These are phyloP conservation scores for Cyclocybe aegerita DNA, from an alignment of 768 basidiomycete species.

Conservation along the genomic window DNA sequence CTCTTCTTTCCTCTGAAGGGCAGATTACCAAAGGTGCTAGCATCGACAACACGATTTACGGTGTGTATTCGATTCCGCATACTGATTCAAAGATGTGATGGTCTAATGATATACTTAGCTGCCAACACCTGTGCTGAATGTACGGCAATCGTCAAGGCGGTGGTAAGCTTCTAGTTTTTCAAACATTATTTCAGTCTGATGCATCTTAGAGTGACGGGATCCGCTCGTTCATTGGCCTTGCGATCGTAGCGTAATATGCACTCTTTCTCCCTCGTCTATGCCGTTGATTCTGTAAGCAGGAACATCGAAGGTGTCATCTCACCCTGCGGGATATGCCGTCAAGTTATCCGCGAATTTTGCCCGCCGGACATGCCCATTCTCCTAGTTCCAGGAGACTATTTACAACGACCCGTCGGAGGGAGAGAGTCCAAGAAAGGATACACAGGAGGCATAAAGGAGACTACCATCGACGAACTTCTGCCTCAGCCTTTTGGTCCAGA, in stretches of 20 bases:
- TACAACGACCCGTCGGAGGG: conserved; percentile 33
- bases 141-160: conserved; percentile 93
- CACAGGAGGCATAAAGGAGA: conserved; percentile 54
- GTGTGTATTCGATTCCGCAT: conserved; percentile 37
- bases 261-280: not conserved
- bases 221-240: conserved; percentile 69
- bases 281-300: conserved; percentile 32
- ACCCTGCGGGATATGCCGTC: conserved; percentile 94
- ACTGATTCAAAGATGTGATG: not conserved
- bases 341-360: conserved; percentile 88
- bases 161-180: conserved; percentile 48
- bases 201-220: conserved; percentile 72
- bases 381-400: conserved; percentile 68
- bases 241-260: conserved; percentile 64
- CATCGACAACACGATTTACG: conserved; percentile 92
- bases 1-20: conserved; percentile 70
- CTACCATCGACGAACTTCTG: conserved; percentile 71
- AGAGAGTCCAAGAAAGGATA: conserved; percentile 35
- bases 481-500: conserved; percentile 91
- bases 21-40: conserved; percentile 83
- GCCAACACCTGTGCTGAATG: conserved; percentile 93
- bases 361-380: conserved; percentile 67
- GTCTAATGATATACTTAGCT: conserved; percentile 42
- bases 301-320: conserved; percentile 69
- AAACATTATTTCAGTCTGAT: too few relatives aligned